Conservation (phyloP, 176 grass and related monocot genomes). For the Triticum timopheevii region DNA sequence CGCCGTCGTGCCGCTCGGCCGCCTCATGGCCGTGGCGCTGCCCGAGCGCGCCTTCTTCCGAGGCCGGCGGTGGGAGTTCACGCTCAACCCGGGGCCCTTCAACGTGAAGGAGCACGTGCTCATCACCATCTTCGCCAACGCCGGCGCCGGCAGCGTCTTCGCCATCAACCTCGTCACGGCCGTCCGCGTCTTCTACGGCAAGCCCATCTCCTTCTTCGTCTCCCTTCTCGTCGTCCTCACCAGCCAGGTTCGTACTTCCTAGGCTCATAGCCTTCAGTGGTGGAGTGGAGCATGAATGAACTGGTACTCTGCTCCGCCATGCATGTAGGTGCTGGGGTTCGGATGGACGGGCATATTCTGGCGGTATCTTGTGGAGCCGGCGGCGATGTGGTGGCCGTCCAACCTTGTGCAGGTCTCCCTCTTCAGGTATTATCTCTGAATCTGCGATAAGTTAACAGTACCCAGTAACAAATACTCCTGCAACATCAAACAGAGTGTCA, state of each 20-base stretch:
- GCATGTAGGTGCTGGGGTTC: conserved; percentile 11
- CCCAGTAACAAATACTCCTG: no score
- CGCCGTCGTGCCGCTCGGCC: background rate
- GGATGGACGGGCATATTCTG: no score
- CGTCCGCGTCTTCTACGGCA: conserved; percentile 6
- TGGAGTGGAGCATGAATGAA: background rate
- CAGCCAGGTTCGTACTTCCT: conserved; percentile 45
- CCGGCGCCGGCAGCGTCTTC: conserved; percentile 82
- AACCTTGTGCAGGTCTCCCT: no score
- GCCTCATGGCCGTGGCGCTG: background rate
- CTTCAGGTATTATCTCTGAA: no score
- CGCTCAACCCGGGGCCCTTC: conserved; percentile 84
- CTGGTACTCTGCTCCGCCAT: background rate
- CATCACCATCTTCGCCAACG: conserved; percentile 97
- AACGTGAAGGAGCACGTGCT: conserved; percentile 99
- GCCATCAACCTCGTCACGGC: conserved; percentile 81
- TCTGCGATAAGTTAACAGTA: no score
- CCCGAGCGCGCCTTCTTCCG: background rate
- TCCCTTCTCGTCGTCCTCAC: conserved; percentile 84
- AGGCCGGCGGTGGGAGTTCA: conserved; percentile 63
- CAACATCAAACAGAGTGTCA: no score
- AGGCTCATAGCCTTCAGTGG: no score
- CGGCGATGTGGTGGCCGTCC: no score
- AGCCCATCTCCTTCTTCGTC: conserved; percentile 80
- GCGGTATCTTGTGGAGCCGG: no score